These are phyloP conservation scores for Phytophthora chlamydospora DNA, from an alignment of 352 stramenopile species.

Conservation along the genomic window DNA sequence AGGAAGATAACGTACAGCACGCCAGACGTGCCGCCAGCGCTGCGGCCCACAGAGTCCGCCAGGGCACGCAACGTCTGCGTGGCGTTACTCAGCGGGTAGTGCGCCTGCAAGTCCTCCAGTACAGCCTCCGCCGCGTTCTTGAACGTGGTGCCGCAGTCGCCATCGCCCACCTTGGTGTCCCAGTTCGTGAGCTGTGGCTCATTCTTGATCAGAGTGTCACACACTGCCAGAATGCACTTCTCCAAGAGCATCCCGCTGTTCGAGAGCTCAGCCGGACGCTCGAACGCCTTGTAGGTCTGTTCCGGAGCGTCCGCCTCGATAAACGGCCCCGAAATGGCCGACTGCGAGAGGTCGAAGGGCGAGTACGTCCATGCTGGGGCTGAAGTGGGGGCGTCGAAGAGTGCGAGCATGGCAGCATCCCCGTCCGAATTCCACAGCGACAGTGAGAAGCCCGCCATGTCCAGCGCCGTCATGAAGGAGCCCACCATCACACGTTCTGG, in stretches of 20 bases:
- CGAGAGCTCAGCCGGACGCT: slow-evolving; percentile 53
- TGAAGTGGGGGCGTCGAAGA: slow-evolving; percentile 68
- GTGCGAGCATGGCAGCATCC: slow-evolving; percentile 49
- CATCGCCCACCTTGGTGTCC: slow-evolving; percentile 97
- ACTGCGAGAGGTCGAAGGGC: slow-evolving; percentile 46
- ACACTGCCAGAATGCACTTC: slow-evolving; percentile 71
- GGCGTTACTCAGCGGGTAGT: slow-evolving; percentile 72
- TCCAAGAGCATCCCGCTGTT: slow-evolving; percentile 49
- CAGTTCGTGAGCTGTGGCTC: slow-evolving; percentile 94
- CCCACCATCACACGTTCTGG: slow-evolving; percentile 92
- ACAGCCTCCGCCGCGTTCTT: slow-evolving; percentile 92
- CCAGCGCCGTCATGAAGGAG: slow-evolving; percentile 97
- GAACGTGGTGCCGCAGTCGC: slow-evolving; percentile 97
- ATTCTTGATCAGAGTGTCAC: slow-evolving; percentile 79
- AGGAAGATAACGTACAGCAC: slow-evolving; percentile 96
- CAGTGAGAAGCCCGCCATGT: slow-evolving; percentile 97
- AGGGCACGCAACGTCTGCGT: slow-evolving; percentile 63
- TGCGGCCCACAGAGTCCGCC: slow-evolving; percentile 71
- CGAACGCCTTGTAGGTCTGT: slow-evolving; percentile 36
- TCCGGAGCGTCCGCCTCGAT: slow-evolving; percentile 38
- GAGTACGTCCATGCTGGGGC: slow-evolving; percentile 74
- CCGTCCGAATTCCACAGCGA: slow-evolving; percentile 86
- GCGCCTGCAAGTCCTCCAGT: slow-evolving; percentile 55
- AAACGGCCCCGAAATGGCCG: slow-evolving; percentile 33
- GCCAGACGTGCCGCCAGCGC: slow-evolving; percentile 94